phyloP scores from a whole-genome alignment of 345 rosid species.

The Lenwebbia sp. region DNA sequence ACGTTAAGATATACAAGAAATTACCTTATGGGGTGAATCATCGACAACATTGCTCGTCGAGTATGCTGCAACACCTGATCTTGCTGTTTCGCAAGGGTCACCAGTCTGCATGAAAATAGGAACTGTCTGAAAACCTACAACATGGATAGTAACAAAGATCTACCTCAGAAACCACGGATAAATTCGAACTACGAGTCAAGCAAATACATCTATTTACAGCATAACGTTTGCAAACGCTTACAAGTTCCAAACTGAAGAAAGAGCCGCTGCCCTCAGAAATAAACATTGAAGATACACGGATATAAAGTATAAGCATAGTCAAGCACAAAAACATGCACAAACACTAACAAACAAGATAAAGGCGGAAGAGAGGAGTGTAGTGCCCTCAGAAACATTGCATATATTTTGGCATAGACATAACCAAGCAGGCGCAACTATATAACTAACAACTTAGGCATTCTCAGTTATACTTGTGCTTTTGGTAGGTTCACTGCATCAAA shows the following conservation, averaged over 20 bases:
- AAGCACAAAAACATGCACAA: neutral
- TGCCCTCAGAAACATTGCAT: neutral
- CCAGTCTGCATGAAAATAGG: constrained; percentile 99
- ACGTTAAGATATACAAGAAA: neutral
- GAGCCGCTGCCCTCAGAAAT: neutral
- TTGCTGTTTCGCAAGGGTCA: constrained; percentile 38
- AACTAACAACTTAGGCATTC: neutral
- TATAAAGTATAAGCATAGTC: neutral
- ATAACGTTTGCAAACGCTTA: neutral
- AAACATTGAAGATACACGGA: neutral
- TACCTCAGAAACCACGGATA: constrained; percentile 65
- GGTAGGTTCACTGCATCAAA: neutral
- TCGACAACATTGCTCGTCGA: constrained; percentile 34
- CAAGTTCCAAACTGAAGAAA: neutral
- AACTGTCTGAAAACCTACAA: constrained; percentile 99
- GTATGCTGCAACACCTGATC: constrained; percentile 29
- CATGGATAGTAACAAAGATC: constrained; percentile 72
- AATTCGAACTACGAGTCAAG: constrained; percentile 1
- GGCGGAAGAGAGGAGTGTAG: neutral
- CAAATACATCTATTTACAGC: neutral
- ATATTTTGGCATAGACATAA: neutral
- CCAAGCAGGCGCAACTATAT: neutral
- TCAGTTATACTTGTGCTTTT: neutral
- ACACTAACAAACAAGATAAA: neutral
- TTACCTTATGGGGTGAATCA: constrained; percentile 77